Conservation (phyloP, 495 filamentous ascomycete genomes). For the Aspergillus sclerotioniger region DNA sequence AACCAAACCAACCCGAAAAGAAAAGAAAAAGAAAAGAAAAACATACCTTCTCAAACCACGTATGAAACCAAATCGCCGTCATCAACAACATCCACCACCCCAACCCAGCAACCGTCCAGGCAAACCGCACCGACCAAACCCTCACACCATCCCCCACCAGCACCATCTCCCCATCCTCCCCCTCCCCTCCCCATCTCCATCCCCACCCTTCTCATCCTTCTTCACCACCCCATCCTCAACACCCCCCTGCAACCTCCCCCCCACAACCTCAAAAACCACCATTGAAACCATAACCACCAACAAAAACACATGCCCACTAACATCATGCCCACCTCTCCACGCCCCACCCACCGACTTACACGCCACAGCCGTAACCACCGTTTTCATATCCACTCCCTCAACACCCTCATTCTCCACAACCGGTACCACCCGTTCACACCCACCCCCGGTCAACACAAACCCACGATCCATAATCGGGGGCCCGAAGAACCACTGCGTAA, state of each 20-base stretch:
- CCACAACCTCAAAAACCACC: constrained; percentile 74
- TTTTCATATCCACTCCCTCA: constrained; percentile 34
- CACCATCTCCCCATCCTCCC: too few species aligned
- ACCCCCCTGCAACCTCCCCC: constrained; percentile 46
- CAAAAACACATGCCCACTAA: constrained; percentile 93
- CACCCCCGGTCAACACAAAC: constrained; percentile 78
- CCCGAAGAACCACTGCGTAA: constrained; percentile 97
- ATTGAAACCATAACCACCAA: constrained; percentile 78
- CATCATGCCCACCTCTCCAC: constrained; percentile 90
- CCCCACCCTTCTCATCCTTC: constrained; percentile 42
- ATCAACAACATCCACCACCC: constrained; percentile 95
- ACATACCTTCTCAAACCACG: constrained; percentile 93
- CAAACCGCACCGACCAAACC: constrained; percentile 51
- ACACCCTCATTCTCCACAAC: constrained; percentile 25
- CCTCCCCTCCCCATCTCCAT: constrained; percentile 50
- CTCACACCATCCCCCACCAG: constrained; percentile 39
- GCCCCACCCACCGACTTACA: constrained; percentile 78
- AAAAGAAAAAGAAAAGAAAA: constrained; percentile 4
- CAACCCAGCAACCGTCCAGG: constrained; percentile 49
- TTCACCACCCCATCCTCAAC: constrained; percentile 48
- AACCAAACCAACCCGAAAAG: background rate
- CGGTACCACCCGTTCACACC: constrained; percentile 55
- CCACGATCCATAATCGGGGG: constrained; percentile 82
- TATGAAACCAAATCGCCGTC: constrained; percentile 97
- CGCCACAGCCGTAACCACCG: constrained; percentile 68